These are phyloP conservation scores for Calonectria henricotiae DNA, from an alignment of 2,329 filamentous ascomycete species.

Conservation along the genomic window DNA sequence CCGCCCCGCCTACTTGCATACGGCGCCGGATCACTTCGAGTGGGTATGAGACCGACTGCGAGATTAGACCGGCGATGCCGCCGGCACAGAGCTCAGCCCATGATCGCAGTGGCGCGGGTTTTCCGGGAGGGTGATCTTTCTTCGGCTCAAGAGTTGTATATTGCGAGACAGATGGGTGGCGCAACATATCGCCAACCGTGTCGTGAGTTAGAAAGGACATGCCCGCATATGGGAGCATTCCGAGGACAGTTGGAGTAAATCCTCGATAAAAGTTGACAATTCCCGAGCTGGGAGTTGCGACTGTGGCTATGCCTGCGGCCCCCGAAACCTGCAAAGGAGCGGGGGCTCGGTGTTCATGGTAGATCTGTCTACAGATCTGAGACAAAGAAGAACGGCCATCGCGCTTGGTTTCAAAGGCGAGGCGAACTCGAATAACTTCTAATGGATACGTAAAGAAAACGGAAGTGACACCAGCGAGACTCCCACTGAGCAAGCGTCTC, in stretches of 20 bases:
- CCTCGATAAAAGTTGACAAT: slow-evolving; percentile 95
- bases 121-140: slow-evolving; percentile 68
- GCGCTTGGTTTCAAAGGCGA: slow-evolving; percentile 93
- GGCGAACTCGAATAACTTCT: slow-evolving; percentile 91
- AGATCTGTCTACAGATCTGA: slow-evolving; percentile 90
- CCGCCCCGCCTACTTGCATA: slow-evolving; percentile 97
- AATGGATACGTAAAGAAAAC: slow-evolving; percentile 98
- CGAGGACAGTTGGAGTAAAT: slow-evolving; percentile 89
- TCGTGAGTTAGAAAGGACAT: slow-evolving; percentile 97
- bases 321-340: slow-evolving; percentile 55
- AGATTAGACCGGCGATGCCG: slow-evolving; percentile 88
- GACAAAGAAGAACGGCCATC: slow-evolving; percentile 79
- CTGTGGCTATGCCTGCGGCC: slow-evolving; percentile 61
- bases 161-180: slow-evolving; percentile 75
- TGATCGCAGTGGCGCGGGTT: slow-evolving; percentile 82
- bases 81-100: slow-evolving; percentile 92
- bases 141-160: slow-evolving; percentile 83
- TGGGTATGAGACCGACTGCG: slow-evolving; percentile 94
- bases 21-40: slow-evolving; percentile 91
- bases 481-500: slow-evolving; percentile 82
- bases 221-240: slow-evolving; percentile 97
- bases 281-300: slow-evolving; percentile 74
- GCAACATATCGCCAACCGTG: slow-evolving; percentile 87
- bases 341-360: slow-evolving; percentile 77
- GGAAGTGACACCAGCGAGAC: slow-evolving; percentile 86